Conservation (phyloP, 306 rosid genomes). For the Trifolium fragiferum region DNA sequence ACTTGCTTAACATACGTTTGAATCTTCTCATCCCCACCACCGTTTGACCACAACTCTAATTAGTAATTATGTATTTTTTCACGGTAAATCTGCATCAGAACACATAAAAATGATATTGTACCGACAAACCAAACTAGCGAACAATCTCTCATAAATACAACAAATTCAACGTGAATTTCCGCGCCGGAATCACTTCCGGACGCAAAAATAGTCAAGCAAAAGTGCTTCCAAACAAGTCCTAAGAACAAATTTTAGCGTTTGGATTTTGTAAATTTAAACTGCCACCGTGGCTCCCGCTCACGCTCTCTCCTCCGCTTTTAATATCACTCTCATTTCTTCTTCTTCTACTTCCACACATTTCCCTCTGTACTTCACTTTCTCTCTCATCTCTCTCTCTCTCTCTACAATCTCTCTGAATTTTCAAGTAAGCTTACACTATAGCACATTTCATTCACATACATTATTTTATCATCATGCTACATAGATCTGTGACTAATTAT, state of each 20-base stretch:
- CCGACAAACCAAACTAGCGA: no score
- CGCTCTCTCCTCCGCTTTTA: background rate
- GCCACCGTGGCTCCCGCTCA: constrained; percentile 10
- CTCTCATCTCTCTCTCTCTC: constrained; percentile 4
- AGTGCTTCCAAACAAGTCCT: background rate
- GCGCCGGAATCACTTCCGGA: background rate
- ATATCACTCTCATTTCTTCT: background rate
- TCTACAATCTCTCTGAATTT: background rate
- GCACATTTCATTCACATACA: background rate
- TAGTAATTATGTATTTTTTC: no score
- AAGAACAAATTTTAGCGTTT: background rate
- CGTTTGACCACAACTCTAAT: background rate
- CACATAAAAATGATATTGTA: no score
- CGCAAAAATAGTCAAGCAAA: background rate
- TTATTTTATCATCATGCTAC: background rate
- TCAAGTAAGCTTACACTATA: background rate
- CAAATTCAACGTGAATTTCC: no score
- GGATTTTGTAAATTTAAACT: constrained; percentile 13
- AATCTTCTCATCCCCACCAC: no score
- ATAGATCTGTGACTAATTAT: background rate
- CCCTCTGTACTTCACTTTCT: constrained; percentile 4
- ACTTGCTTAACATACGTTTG: background rate
- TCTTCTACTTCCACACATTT: background rate
- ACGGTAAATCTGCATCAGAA: no score
- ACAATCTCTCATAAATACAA: background rate